Conservation (phyloP, 352 stramenopile species). For the Globisporangium middletonii region DNA sequence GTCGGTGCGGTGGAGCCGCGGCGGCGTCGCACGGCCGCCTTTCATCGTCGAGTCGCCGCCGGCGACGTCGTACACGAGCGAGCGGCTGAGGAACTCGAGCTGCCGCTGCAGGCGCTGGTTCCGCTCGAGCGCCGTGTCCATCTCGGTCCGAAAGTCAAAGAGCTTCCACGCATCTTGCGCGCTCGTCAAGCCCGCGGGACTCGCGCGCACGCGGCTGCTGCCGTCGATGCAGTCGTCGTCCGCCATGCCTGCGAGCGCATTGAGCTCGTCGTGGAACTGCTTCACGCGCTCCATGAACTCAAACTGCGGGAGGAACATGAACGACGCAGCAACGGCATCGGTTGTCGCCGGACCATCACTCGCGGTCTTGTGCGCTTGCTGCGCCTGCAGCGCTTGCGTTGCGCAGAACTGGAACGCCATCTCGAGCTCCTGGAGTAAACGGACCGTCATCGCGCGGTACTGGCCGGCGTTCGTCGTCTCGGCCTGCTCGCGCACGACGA, state of each 20-base stretch:
- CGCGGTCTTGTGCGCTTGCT: conserved; percentile 3
- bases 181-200: background rate
- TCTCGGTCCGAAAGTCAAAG: conserved; percentile 54
- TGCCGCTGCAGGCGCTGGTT: conserved; percentile 62
- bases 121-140: conserved; percentile 45
- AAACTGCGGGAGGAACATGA: conserved; percentile 57
- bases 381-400: conserved; percentile 39
- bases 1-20: conserved; percentile 20
- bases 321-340: conserved; percentile 14
- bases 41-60: no score
- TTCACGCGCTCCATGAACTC: conserved; percentile 75
- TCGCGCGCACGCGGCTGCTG: background rate
- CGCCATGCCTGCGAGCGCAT: conserved; percentile 21
- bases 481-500: conserved; percentile 45
- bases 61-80: conserved; percentile 30
- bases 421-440: conserved; percentile 70
- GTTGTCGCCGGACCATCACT: no score
- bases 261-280: conserved; percentile 47
- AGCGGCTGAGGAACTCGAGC: conserved; percentile 51
- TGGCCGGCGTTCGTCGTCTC: conserved; percentile 56
- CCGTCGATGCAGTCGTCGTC: conserved; percentile 2
- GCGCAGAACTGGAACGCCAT: conserved; percentile 64
- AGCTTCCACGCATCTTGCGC: conserved; percentile 18
- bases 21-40: background rate
- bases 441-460: conserved; percentile 52